Percentiles rank a stretch among this genome's conserved stretches.
Evolutionary conservation across 2,329 filamentous ascomycete genomes (phyloP).

Genomic region (Trichophyton equinum): DNA sequence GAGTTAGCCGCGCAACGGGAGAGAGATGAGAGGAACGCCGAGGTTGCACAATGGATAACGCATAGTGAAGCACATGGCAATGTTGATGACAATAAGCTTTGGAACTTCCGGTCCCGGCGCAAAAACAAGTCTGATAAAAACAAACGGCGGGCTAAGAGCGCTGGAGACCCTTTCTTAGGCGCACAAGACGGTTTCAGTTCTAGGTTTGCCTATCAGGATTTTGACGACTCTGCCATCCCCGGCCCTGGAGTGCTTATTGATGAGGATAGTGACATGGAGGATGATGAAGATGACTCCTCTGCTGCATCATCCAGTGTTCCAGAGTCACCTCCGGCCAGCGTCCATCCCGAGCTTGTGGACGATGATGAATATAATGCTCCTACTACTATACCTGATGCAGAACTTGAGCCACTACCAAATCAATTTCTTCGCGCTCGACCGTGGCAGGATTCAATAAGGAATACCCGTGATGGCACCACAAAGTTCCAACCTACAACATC

Average conservation of each 20-base stretch:
- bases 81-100: slow-evolving; percentile 18
- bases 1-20: slow-evolving; percentile 38
- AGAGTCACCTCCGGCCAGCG: slow-evolving; percentile 18
- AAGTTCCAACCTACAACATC: slow-evolving; percentile 40
- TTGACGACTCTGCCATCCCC: slow-evolving; percentile 34
- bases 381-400: slow-evolving; percentile 16
- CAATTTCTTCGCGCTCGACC: slow-evolving; percentile 32
- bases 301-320: slow-evolving; percentile 20
- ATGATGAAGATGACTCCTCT: slow-evolving; percentile 23
- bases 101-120: slow-evolving; percentile 12
- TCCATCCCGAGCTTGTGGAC: slow-evolving; percentile 19
- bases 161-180: slow-evolving; percentile 21
- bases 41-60: slow-evolving; percentile 43
- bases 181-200: background rate
- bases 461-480: slow-evolving; percentile 20
- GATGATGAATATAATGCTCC: slow-evolving; percentile 17
- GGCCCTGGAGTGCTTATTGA: slow-evolving; percentile 40
- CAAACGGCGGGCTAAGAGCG: slow-evolving; percentile 37
- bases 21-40: slow-evolving; percentile 39
- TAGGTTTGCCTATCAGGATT: slow-evolving; percentile 10
- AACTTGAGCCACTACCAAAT: slow-evolving; percentile 23
- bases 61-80: slow-evolving; percentile 38
- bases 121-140: slow-evolving; percentile 16
- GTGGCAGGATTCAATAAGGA: slow-evolving; percentile 37
- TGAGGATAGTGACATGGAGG: slow-evolving; percentile 28